These are phyloP conservation scores for Tuber melanosporum DNA, from an alignment of 495 filamentous ascomycete genomes.

Conservation along the genomic window DNA sequence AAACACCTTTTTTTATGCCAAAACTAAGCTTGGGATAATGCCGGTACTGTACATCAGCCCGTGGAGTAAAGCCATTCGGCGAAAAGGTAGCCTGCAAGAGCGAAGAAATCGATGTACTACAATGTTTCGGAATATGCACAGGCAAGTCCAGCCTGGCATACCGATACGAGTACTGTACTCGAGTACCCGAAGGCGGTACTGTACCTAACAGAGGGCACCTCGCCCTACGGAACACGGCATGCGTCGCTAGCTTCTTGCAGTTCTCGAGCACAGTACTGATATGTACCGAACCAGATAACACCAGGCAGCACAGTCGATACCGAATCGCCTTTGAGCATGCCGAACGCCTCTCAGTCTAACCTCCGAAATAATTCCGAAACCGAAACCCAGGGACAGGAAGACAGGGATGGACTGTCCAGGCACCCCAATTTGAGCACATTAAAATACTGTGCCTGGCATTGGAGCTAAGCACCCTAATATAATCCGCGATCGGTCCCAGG, in stretches of 20 bases:
- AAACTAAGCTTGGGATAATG: not conserved
- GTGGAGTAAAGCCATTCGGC: not conserved
- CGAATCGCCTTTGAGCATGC: not conserved
- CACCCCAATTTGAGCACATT: not conserved
- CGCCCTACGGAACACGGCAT: not conserved
- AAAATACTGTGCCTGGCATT: not conserved
- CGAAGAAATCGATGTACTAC: not conserved
- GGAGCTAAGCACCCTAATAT: not conserved
- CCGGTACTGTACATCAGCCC: not conserved
- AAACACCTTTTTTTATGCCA: not conserved
- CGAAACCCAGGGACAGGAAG: not conserved
- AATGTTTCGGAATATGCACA: not conserved
- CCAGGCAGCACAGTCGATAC: not conserved
- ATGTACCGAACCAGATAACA: not conserved
- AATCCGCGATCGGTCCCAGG: not conserved
- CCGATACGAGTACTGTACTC: too few relatives aligned
- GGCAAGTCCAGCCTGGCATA: not conserved
- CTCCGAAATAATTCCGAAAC: not conserved
- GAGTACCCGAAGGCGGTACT: too few relatives aligned
- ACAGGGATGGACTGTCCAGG: not conserved
- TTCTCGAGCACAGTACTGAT: too few relatives aligned
- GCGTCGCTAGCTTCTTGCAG: not conserved
- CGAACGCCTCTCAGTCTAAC: not conserved
- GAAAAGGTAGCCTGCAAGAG: not conserved
- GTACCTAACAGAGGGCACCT: not conserved